phyloP scores from a whole-genome alignment of 2,329 filamentous ascomycete genomes.

The Ophiostoma tasmaniense region DNA sequence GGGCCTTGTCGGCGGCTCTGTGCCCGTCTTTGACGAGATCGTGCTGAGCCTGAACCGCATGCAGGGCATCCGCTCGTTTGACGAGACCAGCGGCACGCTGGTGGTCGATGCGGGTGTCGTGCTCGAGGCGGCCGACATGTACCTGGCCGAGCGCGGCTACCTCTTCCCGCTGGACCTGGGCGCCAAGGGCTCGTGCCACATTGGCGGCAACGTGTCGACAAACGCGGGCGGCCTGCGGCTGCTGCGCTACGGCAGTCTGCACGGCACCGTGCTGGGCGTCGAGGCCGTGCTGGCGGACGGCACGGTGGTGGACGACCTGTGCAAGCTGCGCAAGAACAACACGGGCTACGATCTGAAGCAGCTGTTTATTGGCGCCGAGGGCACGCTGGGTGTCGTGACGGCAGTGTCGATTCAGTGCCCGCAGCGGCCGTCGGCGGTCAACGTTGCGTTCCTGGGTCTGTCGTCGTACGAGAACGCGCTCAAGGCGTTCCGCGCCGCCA shows the following conservation, averaged over 20 bases:
- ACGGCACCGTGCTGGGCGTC: slow-evolving; percentile 84
- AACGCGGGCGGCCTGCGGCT: slow-evolving; percentile 89
- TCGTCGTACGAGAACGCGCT: slow-evolving; percentile 86
- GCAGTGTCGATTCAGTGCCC: slow-evolving; percentile 84
- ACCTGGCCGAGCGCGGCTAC: slow-evolving; percentile 71
- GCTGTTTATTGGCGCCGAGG: slow-evolving; percentile 90
- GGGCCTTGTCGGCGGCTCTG: slow-evolving; percentile 86
- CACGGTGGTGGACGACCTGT: slow-evolving; percentile 82
- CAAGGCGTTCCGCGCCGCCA: slow-evolving; percentile 78
- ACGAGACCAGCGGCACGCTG: slow-evolving; percentile 82
- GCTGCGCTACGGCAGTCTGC: slow-evolving; percentile 85
- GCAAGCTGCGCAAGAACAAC: slow-evolving; percentile 91
- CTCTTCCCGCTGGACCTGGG: slow-evolving; percentile 97
- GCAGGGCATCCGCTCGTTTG: slow-evolving; percentile 86
- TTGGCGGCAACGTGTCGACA: slow-evolving; percentile 91
- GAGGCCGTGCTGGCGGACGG: slow-evolving; percentile 92
- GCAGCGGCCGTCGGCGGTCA: slow-evolving; percentile 76
- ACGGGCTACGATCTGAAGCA: slow-evolving; percentile 97
- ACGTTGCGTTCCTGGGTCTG: slow-evolving; percentile 89
- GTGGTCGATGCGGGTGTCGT: slow-evolving; percentile 89
- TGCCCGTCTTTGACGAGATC: slow-evolving; percentile 97
- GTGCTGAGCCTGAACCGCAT: slow-evolving; percentile 84
- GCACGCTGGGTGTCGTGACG: slow-evolving; percentile 90
- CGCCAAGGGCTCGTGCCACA: slow-evolving; percentile 92
- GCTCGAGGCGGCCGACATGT: slow-evolving; percentile 80